Conservation (phyloP, 768 basidiomycete genomes). For the Suillus bovinus region DNA sequence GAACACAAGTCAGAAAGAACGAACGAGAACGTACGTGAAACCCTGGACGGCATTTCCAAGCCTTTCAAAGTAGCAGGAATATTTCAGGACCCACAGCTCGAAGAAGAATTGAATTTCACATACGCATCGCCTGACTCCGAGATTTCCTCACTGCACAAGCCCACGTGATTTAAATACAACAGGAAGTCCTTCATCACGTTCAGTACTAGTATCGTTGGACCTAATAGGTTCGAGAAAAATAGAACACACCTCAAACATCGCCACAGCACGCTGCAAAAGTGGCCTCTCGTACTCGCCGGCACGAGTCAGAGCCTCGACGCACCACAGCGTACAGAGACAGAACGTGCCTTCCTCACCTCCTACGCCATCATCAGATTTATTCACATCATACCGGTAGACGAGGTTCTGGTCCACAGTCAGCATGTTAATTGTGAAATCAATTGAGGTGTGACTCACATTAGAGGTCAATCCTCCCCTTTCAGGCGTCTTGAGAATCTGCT, state of each 20-base stretch:
- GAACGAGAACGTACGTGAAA: constrained; percentile 67
- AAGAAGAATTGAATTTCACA: constrained; percentile 23
- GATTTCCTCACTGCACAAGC: constrained; percentile 83
- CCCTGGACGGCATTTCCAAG: constrained; percentile 89
- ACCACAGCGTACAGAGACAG: constrained; percentile 86
- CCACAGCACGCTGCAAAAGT: constrained; percentile 65
- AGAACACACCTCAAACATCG: constrained; percentile 83
- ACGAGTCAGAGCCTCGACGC: constrained; percentile 85
- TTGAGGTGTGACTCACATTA: constrained; percentile 48
- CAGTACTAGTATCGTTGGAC: background rate
- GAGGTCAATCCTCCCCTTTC: constrained; percentile 91
- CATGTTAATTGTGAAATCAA: background rate
- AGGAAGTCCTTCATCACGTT: constrained; percentile 59
- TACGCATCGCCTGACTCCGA: constrained; percentile 84
- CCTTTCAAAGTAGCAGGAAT: constrained; percentile 41
- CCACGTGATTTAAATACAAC: constrained; percentile 85
- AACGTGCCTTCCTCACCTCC: constrained; percentile 97
- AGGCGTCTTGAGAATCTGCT: constrained; percentile 79
- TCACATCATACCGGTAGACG: constrained; percentile 88
- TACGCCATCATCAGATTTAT: constrained; percentile 87
- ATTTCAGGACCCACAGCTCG: constrained; percentile 6
- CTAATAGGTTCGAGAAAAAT: background rate
- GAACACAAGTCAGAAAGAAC: background rate
- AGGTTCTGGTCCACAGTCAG: constrained; percentile 53
- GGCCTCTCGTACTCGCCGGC: constrained; percentile 76